phyloP scores from a whole-genome alignment of 169 alveolate species.

The Cryptosporidium meleagridis region DNA sequence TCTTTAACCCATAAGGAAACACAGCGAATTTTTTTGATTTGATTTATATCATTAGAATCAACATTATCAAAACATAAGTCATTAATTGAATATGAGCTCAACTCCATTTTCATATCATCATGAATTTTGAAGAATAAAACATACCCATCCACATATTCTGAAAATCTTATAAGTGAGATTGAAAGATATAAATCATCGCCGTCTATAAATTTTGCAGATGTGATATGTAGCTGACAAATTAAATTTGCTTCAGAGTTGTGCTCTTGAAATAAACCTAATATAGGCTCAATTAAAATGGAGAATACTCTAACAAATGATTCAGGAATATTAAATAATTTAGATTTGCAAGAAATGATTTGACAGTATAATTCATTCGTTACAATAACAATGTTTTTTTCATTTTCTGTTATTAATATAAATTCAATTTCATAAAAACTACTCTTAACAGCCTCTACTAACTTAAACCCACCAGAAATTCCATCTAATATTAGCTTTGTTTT shows the following conservation, averaged over 20 bases:
- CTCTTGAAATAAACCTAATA: not conserved
- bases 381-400: not conserved
- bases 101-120: not conserved
- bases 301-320: not conserved
- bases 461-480: not conserved
- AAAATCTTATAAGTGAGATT: slow-evolving; percentile 10
- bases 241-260: not conserved
- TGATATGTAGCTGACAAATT: not conserved
- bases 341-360: not conserved
- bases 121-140: slow-evolving; percentile 18
- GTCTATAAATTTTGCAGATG: slow-evolving; percentile 16
- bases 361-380: slow-evolving; percentile 18
- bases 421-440: not conserved
- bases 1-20: slow-evolving; percentile 63
- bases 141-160: slow-evolving; percentile 49
- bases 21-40: slow-evolving; percentile 1
- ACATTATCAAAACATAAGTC: slow-evolving; percentile 59
- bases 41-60: not conserved
- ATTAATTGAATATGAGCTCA: slow-evolving; percentile 46
- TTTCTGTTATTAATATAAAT: slow-evolving; percentile 26
- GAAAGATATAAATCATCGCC: slow-evolving; percentile 18
- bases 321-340: slow-evolving; percentile 15
- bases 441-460: slow-evolving; percentile 6
- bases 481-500: not conserved
- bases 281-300: not conserved